Evolutionary conservation across 257 asterid species (phyloP).

Genomic region (Solanum peruvianum): DNA sequence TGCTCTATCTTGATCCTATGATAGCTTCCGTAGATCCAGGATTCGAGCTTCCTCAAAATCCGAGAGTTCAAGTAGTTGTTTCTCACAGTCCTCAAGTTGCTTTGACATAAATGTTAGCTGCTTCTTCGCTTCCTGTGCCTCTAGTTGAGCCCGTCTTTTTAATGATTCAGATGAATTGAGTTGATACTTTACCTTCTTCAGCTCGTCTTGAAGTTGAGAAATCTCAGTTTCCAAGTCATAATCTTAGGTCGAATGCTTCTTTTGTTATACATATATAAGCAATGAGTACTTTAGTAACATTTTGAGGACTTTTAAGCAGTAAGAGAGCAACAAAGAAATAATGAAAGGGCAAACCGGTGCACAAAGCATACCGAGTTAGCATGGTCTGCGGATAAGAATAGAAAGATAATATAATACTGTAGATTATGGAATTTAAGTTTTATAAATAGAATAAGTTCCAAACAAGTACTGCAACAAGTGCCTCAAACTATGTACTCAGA

Average conservation of each 20-base stretch:
- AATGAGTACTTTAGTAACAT: conserved; percentile 59
- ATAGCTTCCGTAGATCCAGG: conserved; percentile 65
- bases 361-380: background rate
- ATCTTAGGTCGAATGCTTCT: conserved; percentile 32
- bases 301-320: conserved; percentile 14
- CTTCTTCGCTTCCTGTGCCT: conserved; percentile 55
- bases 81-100: conserved; percentile 52
- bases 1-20: conserved; percentile 70
- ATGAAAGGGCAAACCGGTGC: background rate
- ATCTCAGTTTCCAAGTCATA: conserved; percentile 62
- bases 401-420: background rate
- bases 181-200: conserved; percentile 58
- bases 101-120: conserved; percentile 47
- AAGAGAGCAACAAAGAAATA: background rate
- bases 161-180: conserved; percentile 54
- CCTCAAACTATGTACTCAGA: background rate
- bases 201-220: conserved; percentile 60
- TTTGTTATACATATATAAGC: conserved; percentile 34
- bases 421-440: background rate
- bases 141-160: conserved; percentile 51
- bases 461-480: background rate
- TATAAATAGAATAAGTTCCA: background rate
- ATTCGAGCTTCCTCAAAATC: conserved; percentile 65
- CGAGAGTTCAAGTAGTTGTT: conserved; percentile 51
- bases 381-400: background rate